These are phyloP conservation scores for Arctostaphylos glauca DNA, from an alignment of 148 eudicot species.

Conservation along the genomic window DNA sequence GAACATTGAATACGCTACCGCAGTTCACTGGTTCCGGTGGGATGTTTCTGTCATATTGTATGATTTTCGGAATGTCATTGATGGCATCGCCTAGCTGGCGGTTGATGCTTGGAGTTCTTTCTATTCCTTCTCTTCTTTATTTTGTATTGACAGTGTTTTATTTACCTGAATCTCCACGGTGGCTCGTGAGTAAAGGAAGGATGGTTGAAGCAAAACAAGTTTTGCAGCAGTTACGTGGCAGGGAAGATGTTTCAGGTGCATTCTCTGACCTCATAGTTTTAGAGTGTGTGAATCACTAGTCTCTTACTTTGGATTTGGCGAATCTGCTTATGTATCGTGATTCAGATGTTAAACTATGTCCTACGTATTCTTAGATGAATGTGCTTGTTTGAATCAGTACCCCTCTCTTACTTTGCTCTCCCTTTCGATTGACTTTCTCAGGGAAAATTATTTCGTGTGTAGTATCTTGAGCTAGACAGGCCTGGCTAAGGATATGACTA, in stretches of 20 bases:
- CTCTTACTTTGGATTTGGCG: background rate
- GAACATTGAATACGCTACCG: slow-evolving; percentile 78
- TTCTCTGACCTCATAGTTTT: slow-evolving; percentile 9
- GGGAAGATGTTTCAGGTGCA: slow-evolving; percentile 77
- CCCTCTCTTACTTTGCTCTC: background rate
- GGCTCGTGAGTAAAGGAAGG: slow-evolving; percentile 95
- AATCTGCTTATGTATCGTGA: background rate
- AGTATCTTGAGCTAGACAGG: background rate
- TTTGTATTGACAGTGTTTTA: slow-evolving; percentile 54
- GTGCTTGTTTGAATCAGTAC: background rate
- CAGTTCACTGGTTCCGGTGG: slow-evolving; percentile 85
- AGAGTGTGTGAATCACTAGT: background rate
- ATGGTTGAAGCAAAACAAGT: slow-evolving; percentile 86
- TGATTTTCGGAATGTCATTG: slow-evolving; percentile 85
- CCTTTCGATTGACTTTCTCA: background rate
- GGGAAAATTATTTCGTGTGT: too few species aligned
- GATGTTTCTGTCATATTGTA: slow-evolving; percentile 80
- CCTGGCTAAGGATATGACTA: background rate
- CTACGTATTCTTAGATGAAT: background rate
- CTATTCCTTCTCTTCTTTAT: slow-evolving; percentile 74
- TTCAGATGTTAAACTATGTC: background rate
- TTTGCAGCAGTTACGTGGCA: slow-evolving; percentile 73
- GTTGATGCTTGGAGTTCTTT: slow-evolving; percentile 83
- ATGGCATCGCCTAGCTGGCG: slow-evolving; percentile 74
- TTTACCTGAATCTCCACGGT: slow-evolving; percentile 93